Conservation (phyloP, 108 stramenopile species). For the Tribonema minus region DNA sequence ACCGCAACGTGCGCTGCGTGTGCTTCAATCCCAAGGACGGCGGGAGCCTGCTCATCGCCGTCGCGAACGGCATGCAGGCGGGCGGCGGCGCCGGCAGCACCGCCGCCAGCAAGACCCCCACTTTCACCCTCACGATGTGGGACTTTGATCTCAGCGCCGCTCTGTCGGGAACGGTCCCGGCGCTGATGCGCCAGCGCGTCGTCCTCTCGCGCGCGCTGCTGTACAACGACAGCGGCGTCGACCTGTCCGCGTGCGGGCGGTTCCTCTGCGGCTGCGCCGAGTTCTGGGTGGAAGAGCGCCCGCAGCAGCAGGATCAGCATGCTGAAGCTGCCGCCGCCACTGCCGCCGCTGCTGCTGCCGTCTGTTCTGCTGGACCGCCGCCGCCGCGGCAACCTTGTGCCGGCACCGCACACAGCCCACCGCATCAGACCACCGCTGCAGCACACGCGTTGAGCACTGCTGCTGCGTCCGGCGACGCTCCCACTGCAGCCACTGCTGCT, state of each 20-base stretch:
- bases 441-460: too few species aligned
- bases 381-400: not conserved
- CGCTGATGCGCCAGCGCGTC: conserved; percentile 14
- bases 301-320: too few species aligned
- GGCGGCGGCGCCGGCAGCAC: not conserved
- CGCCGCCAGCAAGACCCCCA: not conserved
- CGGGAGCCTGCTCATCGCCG: conserved; percentile 77
- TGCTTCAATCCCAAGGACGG: conserved; percentile 78
- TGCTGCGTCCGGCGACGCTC: too few species aligned
- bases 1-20: conserved; percentile 72
- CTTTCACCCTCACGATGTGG: conserved; percentile 19
- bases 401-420: too few species aligned
- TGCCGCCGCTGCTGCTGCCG: not conserved
- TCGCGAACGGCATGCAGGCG: conserved; percentile 59
- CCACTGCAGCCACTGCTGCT: too few species aligned
- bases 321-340: not conserved
- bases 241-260: conserved; percentile 80
- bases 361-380: not conserved
- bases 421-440: too few species aligned
- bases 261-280: conserved; percentile 75
- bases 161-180: not conserved
- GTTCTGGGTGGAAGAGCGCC: conserved; percentile 1
- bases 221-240: conserved; percentile 94
- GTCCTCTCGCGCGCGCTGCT: conserved; percentile 73
- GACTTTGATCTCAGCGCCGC: conserved; percentile 17